phyloP scores from a whole-genome alignment of 257 asterid genomes.

The Asclepias syriaca region DNA sequence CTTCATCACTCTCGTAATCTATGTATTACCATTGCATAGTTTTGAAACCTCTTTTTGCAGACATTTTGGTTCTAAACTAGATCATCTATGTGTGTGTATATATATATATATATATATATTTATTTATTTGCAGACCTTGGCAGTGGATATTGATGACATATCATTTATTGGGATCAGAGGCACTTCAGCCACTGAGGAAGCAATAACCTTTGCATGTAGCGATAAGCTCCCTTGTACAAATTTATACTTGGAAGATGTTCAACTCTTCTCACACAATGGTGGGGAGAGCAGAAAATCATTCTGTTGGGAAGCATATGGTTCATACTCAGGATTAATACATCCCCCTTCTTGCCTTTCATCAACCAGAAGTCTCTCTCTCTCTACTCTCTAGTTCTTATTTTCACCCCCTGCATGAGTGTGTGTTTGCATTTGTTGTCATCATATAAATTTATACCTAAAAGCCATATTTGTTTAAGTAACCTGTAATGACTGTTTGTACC shows the following conservation, averaged over 20 bases:
- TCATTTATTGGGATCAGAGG: conserved; percentile 52
- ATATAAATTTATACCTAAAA: too few relatives aligned
- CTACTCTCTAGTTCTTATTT: conserved; percentile 20
- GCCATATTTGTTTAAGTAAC: too few relatives aligned
- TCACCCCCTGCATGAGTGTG: too few relatives aligned
- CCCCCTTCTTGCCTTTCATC: conserved; percentile 58
- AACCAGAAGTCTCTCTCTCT: conserved; percentile 24
- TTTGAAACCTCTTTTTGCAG: neutral
- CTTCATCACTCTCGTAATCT: too few relatives aligned
- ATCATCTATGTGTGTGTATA: too few relatives aligned
- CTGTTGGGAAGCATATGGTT: conserved; percentile 85
- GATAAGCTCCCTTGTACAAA: conserved; percentile 61
- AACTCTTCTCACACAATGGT: conserved; percentile 31
- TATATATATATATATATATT: too few relatives aligned
- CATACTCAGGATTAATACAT: conserved; percentile 37
- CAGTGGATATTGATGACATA: conserved; percentile 38
- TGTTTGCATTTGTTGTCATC: too few relatives aligned
- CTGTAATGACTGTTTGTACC: too few relatives aligned
- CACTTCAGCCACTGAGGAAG: conserved; percentile 63
- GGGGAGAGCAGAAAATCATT: conserved; percentile 37
- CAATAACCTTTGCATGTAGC: conserved; percentile 57
- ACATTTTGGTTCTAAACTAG: too few relatives aligned
- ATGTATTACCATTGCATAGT: neutral
- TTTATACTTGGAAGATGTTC: conserved; percentile 46
- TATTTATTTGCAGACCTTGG: conserved; percentile 50